Base-by-base conservation (phyloP, 2,329 filamentous ascomycete genomes). In the Sarocladiaceae sp. region DNA sequence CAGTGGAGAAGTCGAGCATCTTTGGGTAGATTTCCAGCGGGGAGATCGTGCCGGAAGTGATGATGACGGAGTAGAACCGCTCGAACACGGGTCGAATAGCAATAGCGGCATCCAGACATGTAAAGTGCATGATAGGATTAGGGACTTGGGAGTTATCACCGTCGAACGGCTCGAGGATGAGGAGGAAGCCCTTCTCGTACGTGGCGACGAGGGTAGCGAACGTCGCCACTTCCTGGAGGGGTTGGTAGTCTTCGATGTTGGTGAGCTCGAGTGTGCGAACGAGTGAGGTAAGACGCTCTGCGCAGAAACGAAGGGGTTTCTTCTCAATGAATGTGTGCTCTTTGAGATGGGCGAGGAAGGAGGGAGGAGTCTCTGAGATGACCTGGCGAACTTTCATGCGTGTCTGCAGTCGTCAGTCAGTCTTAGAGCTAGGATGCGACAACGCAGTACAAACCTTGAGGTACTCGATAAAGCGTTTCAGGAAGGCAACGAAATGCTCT, bases 11-110 rank as follows among this genome's bases (percentile, higher is more conserved):
- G 44, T 88, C 85, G 20, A 98, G 81, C 90, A 98, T 98, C 59
- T 95, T 96, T 0, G 93, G 94, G 58, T 98, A 98, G 85, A 98
- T 98, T 61, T 98, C 94, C 3, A 98, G 68, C 0, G 93, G 93
- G 2, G 93, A 97, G 49, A 98, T 88, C 2, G 93, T 98, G 50
- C 93, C 93, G 0, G 93, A 97, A 0, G 93, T 98, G 60, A 98
- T 97, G 58, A 98, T 95, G 51, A 98, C 93, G 1, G 93, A 97
- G 63, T 88, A 90, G 63, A 98, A 98, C 43, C 93, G 83, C 48
- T 98, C 91, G 58, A 98, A 96, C 4, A 98, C 91, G 0, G 93
- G 93, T 50, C 93, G 94, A 58, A 98, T 98, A 33, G 94, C 93
- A 52, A 98, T 98, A 1, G 94, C 93, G 3, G 93, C 93, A 63